Evolutionary conservation across 352 stramenopile species (phyloP), one percentile per base, ranked within the genome.

Genomic region (Globisporangium echinulatum): DNA sequence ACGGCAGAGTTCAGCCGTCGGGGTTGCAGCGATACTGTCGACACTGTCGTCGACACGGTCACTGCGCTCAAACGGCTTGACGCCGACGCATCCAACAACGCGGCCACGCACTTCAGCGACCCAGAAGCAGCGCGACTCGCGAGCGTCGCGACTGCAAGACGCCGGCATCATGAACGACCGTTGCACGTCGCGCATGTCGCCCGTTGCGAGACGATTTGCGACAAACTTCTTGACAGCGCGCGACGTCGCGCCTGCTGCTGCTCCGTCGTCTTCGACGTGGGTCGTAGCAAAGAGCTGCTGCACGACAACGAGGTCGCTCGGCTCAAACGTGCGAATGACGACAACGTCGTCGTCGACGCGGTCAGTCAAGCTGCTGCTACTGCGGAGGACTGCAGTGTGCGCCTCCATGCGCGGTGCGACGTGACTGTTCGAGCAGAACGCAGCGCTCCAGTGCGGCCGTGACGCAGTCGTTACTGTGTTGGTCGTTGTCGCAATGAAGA

Each of bases 151-250:
- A 1, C 33, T 25, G 25, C 25, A 2, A 25, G 25, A 25, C 1
- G 25, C 62, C 1, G 44, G 50, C 3, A 36, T 7, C 44, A 83
- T 57, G 59, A 88, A 92, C 8, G 67, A 64, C 14, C 61, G 52
- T 0, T 72, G 25, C 11, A 92, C 59, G 42, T 92, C 69, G 10
- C 72, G 67, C 61, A 92, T 73, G 54, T 92, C 79, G 11, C 77
- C 77, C 7, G 69, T 52, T 39, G 68, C 62, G 11, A 89, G 68
- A 7, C 74, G 75, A 19, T 85, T 85, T 8, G 72, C 71, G 33
- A 89, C 77, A 59, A 92, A 88, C 61, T 87, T 82, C 38, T 72
- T 68, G 7, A 92, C 82, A 15, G 82, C 80, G 55, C 82, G 84
- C 44, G 77, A 86, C 9, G 56, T 59, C 43, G 43, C 11, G 10